A percentile compares a stretch with the other conserved stretches of the same genome.
Conservation (phyloP, 2,329 filamentous ascomycete genomes). For the Teratosphaeria nubilosa region DNA sequence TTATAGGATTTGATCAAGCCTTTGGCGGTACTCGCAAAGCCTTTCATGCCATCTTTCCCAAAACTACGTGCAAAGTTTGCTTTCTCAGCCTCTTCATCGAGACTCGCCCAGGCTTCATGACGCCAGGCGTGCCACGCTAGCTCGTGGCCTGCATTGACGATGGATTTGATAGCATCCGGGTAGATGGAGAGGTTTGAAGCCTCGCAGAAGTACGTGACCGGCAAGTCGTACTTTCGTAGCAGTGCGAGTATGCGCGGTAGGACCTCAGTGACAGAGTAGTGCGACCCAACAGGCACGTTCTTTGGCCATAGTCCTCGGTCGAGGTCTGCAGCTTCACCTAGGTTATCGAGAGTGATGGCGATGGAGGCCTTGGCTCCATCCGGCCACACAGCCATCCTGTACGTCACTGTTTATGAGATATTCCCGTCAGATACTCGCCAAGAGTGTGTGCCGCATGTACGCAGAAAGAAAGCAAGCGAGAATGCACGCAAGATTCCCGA, state of each 20-base stretch:
- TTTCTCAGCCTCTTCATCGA: constrained; percentile 15
- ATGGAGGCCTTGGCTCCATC: constrained; percentile 18
- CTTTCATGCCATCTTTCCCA: constrained; percentile 11
- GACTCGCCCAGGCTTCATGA: constrained; percentile 24
- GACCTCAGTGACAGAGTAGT: constrained; percentile 20
- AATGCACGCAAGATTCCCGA: background rate
- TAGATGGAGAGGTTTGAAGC: constrained; percentile 23
- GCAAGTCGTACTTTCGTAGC: constrained; percentile 18
- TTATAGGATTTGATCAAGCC: constrained; percentile 8
- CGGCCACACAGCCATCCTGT: constrained; percentile 14
- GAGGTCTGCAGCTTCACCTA: constrained; percentile 27
- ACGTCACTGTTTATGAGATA: background rate
- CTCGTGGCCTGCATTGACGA: constrained; percentile 21
- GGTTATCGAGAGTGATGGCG: constrained; percentile 25
- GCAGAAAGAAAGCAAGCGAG: background rate
- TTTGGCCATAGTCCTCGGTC: constrained; percentile 21
- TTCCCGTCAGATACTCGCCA: background rate
- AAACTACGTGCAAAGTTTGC: constrained; percentile 22
- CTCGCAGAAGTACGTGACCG: constrained; percentile 25
- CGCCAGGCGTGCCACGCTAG: constrained; percentile 26
- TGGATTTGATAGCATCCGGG: constrained; percentile 10
- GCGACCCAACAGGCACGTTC: constrained; percentile 17
- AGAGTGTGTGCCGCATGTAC: background rate
- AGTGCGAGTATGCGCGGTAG: constrained; percentile 20
- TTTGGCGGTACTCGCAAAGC: constrained; percentile 7